A percentile compares a stretch with the other conserved stretches of the same genome.
Conservation (phyloP, 2,329 filamentous ascomycete genomes). For the Fusarium transvaalense region DNA sequence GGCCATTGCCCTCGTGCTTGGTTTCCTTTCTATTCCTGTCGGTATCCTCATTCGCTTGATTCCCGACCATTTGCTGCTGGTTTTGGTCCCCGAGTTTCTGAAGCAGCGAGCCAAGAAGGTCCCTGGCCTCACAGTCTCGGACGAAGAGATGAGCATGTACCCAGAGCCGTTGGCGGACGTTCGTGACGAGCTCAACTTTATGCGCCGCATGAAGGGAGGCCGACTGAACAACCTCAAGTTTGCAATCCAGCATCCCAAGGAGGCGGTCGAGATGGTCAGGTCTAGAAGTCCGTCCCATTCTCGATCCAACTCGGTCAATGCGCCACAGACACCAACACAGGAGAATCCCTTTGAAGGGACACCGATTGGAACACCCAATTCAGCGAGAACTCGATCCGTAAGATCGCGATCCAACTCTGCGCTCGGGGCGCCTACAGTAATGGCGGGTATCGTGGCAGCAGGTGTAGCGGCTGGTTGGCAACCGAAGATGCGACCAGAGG, state of each 20-base stretch:
- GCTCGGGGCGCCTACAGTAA: constrained; percentile 79
- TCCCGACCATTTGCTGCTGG: constrained; percentile 76
- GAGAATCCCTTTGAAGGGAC: constrained; percentile 63
- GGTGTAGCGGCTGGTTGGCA: constrained; percentile 83
- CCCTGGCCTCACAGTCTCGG: constrained; percentile 71
- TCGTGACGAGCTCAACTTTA: constrained; percentile 82
- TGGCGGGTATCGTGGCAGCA: constrained; percentile 86
- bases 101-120: constrained; percentile 62
- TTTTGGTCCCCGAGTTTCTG: constrained; percentile 65
- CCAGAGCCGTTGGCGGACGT: constrained; percentile 80
- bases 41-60: constrained; percentile 85
- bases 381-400: constrained; percentile 75
- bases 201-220: constrained; percentile 84
- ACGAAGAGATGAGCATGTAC: constrained; percentile 76
- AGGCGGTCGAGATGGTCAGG: constrained; percentile 70
- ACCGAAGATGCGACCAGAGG: constrained; percentile 61
- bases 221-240: constrained; percentile 86
- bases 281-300: constrained; percentile 74
- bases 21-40: constrained; percentile 85
- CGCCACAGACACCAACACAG: constrained; percentile 73
- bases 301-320: constrained; percentile 71
- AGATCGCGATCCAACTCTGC: constrained; percentile 77
- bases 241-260: constrained; percentile 79
- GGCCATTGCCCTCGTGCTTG: constrained; percentile 87
- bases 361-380: constrained; percentile 68